A percentile compares a stretch with the other conserved stretches of the same genome.
Conservation (phyloP, 345 rosid genomes). For the Xanthoceras sorbifolium region DNA sequence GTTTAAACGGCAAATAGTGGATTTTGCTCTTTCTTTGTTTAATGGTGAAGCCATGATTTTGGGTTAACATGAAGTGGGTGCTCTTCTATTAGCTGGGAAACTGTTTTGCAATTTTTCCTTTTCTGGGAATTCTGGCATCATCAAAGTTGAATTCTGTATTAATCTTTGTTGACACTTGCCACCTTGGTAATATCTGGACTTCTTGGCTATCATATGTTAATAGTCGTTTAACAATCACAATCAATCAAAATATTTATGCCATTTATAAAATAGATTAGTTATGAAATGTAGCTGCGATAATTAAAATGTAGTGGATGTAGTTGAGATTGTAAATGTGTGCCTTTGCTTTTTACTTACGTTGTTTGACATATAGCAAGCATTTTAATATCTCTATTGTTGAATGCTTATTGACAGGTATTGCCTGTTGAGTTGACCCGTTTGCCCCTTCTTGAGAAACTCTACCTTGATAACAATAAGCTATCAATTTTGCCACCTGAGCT, state of each 20-base stretch:
- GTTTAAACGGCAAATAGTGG: too few species aligned
- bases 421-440: constrained; percentile 78
- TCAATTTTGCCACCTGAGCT: constrained; percentile 87
- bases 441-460: constrained; percentile 85
- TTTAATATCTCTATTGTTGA: constrained; percentile 1
- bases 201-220: too few species aligned
- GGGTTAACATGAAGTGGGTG: too few species aligned
- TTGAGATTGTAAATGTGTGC: constrained; percentile 4
- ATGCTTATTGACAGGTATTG: constrained; percentile 52
- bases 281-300: not conserved
- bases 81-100: too few species aligned
- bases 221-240: not conserved
- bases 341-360: not conserved
- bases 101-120: too few species aligned
- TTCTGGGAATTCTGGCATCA: too few species aligned
- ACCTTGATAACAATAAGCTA: constrained; percentile 82
- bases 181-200: too few species aligned
- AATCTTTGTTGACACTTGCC: too few species aligned
- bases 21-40: too few species aligned
- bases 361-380: not conserved
- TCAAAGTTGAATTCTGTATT: too few species aligned
- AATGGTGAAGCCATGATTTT: too few species aligned
- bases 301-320: not conserved
- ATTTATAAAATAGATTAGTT: not conserved
- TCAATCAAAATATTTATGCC: too few species aligned